Conservation (phyloP, 140 eudicot species). For the Bidens hawaiensis region DNA sequence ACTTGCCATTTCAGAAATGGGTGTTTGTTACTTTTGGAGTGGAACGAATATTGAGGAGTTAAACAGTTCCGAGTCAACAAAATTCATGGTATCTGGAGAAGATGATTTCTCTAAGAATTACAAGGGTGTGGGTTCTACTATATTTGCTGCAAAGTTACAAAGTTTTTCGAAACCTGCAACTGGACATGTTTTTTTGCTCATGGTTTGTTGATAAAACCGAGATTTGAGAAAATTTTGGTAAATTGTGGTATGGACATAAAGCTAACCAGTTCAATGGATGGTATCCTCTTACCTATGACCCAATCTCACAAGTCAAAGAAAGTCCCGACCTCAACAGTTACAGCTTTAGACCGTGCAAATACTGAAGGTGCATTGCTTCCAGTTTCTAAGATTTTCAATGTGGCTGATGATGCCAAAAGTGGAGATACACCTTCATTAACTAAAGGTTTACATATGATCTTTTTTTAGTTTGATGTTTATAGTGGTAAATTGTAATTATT, state of each 20-base stretch:
- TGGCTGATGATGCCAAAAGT: slow-evolving; percentile 28
- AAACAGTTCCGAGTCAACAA: slow-evolving; percentile 56
- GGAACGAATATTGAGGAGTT: slow-evolving; percentile 57
- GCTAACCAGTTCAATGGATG: slow-evolving; percentile 56
- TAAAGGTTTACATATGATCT: slow-evolving; percentile 38
- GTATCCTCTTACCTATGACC: slow-evolving; percentile 65
- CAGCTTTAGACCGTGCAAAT: slow-evolving; percentile 88
- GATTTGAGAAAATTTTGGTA: slow-evolving; percentile 67
- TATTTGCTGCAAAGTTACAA: slow-evolving; percentile 75
- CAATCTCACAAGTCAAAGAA: slow-evolving; percentile 63
- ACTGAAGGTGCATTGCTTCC: slow-evolving; percentile 84
- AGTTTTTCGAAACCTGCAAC: slow-evolving; percentile 24
- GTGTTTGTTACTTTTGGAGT: slow-evolving; percentile 78
- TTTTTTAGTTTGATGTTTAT: neutral
- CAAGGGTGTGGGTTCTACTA: slow-evolving; percentile 52
- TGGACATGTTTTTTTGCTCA: slow-evolving; percentile 72
- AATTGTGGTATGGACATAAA: slow-evolving; percentile 60
- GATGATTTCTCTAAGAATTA: slow-evolving; percentile 36
- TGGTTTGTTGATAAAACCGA: slow-evolving; percentile 76
- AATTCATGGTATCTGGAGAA: slow-evolving; percentile 37
- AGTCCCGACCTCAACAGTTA: slow-evolving; percentile 56
- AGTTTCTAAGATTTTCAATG: slow-evolving; percentile 36
- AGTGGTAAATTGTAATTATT: neutral
- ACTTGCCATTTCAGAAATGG: slow-evolving; percentile 76
- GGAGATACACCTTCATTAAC: slow-evolving; percentile 23